A percentile compares a stretch with the other conserved stretches of the same genome.
Conservation (phyloP, 2,329 filamentous ascomycete species). For the Diaporthe citriasiana region DNA sequence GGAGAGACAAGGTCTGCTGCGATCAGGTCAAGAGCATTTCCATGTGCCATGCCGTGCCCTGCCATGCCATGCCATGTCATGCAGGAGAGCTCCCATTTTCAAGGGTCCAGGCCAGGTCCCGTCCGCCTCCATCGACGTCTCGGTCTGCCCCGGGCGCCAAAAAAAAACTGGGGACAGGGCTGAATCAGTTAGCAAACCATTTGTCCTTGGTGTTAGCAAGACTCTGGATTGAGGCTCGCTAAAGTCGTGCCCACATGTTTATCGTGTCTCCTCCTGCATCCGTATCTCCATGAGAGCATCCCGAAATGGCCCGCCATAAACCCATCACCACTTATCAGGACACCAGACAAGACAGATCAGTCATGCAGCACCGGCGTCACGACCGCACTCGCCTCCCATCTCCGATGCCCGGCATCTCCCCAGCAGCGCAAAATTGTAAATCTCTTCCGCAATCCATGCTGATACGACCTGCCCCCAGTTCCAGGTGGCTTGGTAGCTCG, state of each 20-base stretch:
- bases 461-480: conserved; percentile 4
- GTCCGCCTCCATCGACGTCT: conserved; percentile 11
- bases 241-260: conserved; percentile 32
- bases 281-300: conserved; percentile 35
- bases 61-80: conserved; percentile 24
- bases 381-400: conserved; percentile 21
- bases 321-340: conserved; percentile 12
- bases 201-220: conserved; percentile 43
- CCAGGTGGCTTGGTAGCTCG: not conserved
- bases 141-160: conserved; percentile 24
- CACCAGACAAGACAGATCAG: conserved; percentile 28
- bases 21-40: not conserved
- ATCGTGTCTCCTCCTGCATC: not conserved
- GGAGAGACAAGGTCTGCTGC: too few relatives aligned
- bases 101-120: conserved; percentile 27
- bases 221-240: conserved; percentile 9
- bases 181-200: conserved; percentile 44
- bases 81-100: conserved; percentile 9
- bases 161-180: conserved; percentile 41
- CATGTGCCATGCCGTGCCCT: conserved; percentile 11
- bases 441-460: conserved; percentile 16
- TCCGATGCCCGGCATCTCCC: conserved; percentile 31
- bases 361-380: conserved; percentile 22
- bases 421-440: conserved; percentile 29
- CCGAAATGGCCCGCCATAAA: conserved; percentile 4